Evolutionary conservation across 2,329 filamentous ascomycete genomes (phyloP).

Genomic region (Aspergillus tubingensis): DNA sequence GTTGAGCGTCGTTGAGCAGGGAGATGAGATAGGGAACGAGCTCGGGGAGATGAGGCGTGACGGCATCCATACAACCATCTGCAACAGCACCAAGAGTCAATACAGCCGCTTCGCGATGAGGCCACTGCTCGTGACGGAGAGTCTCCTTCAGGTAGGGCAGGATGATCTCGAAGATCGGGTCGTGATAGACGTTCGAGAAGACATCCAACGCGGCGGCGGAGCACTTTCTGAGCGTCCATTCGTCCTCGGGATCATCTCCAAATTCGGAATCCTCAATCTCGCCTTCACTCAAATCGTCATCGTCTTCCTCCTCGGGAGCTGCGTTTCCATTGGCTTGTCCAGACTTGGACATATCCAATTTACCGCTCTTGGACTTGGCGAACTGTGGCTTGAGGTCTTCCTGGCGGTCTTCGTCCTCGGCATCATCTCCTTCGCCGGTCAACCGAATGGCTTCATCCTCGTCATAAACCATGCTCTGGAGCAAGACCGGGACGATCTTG

Average conservation of each 20-base stretch:
- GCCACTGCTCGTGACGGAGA: constrained; percentile 85
- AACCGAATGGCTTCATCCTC: constrained; percentile 88
- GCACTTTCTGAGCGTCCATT: constrained; percentile 95
- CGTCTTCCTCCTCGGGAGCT: constrained; percentile 56
- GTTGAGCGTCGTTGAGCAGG: constrained; percentile 79
- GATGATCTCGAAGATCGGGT: constrained; percentile 85
- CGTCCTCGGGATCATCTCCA: constrained; percentile 76
- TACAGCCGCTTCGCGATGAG: constrained; percentile 88
- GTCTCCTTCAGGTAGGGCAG: constrained; percentile 91
- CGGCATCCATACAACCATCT: constrained; percentile 87
- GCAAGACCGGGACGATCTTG: constrained; percentile 84
- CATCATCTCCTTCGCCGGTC: constrained; percentile 82
- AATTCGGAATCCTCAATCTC: constrained; percentile 78
- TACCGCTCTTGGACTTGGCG: constrained; percentile 68
- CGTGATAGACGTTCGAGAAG: constrained; percentile 86
- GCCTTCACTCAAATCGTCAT: constrained; percentile 82
- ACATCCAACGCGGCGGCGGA: constrained; percentile 94
- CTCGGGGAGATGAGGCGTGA: constrained; percentile 86
- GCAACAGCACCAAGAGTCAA: constrained; percentile 92
- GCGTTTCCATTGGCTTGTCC: constrained; percentile 43
- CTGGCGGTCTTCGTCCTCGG: constrained; percentile 83
- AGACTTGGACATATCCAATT: constrained; percentile 57
- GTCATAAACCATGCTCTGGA: constrained; percentile 95
- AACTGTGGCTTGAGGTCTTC: constrained; percentile 94
- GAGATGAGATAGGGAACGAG: constrained; percentile 88